phyloP scores from a whole-genome alignment of 768 basidiomycete genomes.

The Tylopilus vinaceipallidus region DNA sequence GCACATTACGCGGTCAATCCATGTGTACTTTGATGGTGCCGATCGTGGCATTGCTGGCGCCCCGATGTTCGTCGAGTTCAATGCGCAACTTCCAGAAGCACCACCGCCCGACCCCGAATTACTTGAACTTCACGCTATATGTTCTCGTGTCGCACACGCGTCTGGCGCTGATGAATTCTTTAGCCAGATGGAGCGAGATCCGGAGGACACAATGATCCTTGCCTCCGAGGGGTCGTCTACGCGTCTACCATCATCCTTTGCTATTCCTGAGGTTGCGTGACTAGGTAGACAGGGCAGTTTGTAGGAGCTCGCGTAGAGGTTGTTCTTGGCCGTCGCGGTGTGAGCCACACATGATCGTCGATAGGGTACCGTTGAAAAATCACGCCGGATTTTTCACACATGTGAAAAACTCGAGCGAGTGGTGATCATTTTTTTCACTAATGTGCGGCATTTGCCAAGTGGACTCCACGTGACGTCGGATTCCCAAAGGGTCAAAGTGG shows the following conservation, averaged over 20 bases:
- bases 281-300: too few relatives aligned
- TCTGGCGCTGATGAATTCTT: slow-evolving; percentile 5
- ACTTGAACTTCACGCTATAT: background rate
- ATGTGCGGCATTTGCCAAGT: too few relatives aligned
- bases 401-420: too few relatives aligned
- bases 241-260: background rate
- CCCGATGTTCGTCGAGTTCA: background rate
- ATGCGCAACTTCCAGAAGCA: background rate
- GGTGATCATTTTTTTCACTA: too few relatives aligned
- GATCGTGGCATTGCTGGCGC: background rate
- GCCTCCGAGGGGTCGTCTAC: background rate
- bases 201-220: background rate
- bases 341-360: too few relatives aligned
- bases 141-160: slow-evolving; percentile 3
- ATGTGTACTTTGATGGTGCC: background rate
- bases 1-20: background rate
- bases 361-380: too few relatives aligned
- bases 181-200: background rate
- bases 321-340: too few relatives aligned
- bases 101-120: background rate
- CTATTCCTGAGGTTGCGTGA: too few relatives aligned
- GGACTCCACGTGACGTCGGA: too few relatives aligned
- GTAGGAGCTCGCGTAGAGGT: too few relatives aligned
- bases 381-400: too few relatives aligned
- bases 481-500: too few relatives aligned